Evolutionary conservation across 305 asterid species (phyloP).

Genomic region (Fraxinus xanthoxyloides): DNA sequence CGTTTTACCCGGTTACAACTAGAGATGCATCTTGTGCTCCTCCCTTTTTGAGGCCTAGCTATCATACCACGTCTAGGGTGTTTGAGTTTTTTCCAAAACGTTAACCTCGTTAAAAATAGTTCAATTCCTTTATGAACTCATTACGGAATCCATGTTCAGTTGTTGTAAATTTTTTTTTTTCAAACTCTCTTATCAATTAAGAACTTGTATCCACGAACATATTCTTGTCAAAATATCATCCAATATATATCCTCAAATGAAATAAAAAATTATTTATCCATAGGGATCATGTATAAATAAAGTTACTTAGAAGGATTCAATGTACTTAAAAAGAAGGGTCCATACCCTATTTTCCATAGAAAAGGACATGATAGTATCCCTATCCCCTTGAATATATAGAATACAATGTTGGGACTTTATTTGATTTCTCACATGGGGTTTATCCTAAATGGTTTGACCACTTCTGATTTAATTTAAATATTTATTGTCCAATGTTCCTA

Average conservation of each 20-base stretch:
- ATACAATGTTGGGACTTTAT: conserved; percentile 35
- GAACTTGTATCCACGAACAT: neutral
- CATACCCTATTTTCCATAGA: conserved; percentile 34
- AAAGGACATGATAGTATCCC: conserved; percentile 26
- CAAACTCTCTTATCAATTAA: neutral
- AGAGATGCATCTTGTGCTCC: neutral
- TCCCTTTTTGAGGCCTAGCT: neutral
- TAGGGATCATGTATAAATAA: conserved; percentile 23
- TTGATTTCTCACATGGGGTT: conserved; percentile 60
- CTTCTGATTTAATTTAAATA: conserved; percentile 19
- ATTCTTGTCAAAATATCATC: neutral
- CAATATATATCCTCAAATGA: neutral
- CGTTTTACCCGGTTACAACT: neutral
- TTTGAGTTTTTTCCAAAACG: neutral
- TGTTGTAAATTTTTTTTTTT: neutral
- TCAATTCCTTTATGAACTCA: neutral
- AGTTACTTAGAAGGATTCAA: conserved; percentile 32
- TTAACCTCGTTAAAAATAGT: neutral
- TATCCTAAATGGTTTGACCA: conserved; percentile 39
- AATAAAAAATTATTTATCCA: neutral
- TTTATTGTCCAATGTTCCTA: conserved; percentile 42
- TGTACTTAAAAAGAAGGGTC: conserved; percentile 42
- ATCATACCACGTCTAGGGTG: neutral
- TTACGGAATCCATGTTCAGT: too few relatives aligned
- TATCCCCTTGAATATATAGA: conserved; percentile 6